Conservation (phyloP, 352 stramenopile genomes). For the Pythium phragmiticola region DNA sequence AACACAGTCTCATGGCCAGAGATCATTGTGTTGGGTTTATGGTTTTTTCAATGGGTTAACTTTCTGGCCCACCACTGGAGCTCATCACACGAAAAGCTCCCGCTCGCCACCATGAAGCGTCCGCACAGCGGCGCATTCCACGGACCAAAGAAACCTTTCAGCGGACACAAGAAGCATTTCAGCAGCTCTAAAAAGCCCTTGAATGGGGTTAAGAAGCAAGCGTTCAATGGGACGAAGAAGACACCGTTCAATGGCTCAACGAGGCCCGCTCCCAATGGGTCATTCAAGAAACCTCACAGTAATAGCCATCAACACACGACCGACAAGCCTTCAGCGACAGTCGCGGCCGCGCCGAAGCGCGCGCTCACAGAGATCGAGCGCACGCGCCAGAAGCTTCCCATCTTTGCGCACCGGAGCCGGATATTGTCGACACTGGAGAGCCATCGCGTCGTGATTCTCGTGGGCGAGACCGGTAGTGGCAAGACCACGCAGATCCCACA, state of each 20-base stretch:
- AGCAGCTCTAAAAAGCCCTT: conserved; percentile 15
- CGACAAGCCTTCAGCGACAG: neutral
- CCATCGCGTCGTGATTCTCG: conserved; percentile 83
- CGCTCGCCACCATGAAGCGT: conserved; percentile 16
- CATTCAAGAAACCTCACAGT: conserved; percentile 10
- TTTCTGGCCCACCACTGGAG: conserved; percentile 4
- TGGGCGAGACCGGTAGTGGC: conserved; percentile 88
- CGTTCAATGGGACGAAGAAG: conserved; percentile 3
- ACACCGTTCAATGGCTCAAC: neutral
- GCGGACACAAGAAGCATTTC: conserved; percentile 17
- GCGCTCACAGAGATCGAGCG: conserved; percentile 48
- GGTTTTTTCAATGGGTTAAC: conserved; percentile 1
- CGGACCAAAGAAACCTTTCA: conserved; percentile 13
- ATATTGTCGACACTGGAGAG: conserved; percentile 62
- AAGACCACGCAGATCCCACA: conserved; percentile 92
- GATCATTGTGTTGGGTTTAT: neutral
- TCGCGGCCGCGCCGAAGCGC: conserved; percentile 5
- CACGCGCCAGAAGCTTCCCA: conserved; percentile 63
- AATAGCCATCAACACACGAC: neutral
- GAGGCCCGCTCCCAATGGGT: neutral
- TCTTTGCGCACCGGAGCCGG: conserved; percentile 65
- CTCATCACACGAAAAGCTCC: neutral
- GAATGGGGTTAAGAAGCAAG: neutral
- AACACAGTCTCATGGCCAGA: neutral
- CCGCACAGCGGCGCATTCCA: conserved; percentile 8